These are phyloP conservation scores for Delitschia confertaspora DNA, from an alignment of 495 filamentous ascomycete species.

Conservation along the genomic window DNA sequence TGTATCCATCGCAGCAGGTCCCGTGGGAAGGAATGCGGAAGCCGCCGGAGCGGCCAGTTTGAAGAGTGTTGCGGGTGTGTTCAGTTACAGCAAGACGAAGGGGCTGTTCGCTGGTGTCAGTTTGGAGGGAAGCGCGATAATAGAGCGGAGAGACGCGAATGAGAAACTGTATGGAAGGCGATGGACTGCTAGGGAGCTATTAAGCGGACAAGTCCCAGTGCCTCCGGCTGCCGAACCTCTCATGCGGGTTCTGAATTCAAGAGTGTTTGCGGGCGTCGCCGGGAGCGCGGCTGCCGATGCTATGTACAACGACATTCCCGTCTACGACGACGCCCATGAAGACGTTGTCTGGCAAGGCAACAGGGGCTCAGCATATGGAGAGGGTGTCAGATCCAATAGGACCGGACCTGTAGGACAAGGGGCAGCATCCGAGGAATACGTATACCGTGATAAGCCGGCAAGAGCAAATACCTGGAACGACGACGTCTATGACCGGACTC, in stretches of 20 bases:
- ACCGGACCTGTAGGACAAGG: conserved; percentile 35
- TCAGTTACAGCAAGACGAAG: conserved; percentile 96
- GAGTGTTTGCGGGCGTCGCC: conserved; percentile 65
- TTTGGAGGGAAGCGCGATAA: conserved; percentile 79
- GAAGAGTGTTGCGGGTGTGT: conserved; percentile 81
- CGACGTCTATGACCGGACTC: conserved; percentile 69
- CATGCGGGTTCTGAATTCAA: conserved; percentile 71
- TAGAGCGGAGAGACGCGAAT: conserved; percentile 93
- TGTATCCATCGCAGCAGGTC: conserved; percentile 90
- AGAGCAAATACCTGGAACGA: conserved; percentile 81
- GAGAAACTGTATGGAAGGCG: conserved; percentile 84
- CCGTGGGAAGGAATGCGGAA: conserved; percentile 89
- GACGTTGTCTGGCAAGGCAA: conserved; percentile 88
- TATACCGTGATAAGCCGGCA: conserved; percentile 56
- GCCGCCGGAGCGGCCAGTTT: conserved; percentile 90
- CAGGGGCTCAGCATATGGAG: conserved; percentile 64
- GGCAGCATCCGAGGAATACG: conserved; percentile 41
- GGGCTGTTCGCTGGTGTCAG: conserved; percentile 93
- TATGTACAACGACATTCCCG: conserved; percentile 92
- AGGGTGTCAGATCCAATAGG: conserved; percentile 55
- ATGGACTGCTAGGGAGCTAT: conserved; percentile 71
- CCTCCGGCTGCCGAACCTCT: conserved; percentile 77
- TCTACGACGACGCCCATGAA: conserved; percentile 83
- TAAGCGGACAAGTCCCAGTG: conserved; percentile 66
- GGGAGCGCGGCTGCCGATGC: conserved; percentile 43